phyloP scores from a whole-genome alignment of 441 rosid genomes.

The Breynia disticha region DNA sequence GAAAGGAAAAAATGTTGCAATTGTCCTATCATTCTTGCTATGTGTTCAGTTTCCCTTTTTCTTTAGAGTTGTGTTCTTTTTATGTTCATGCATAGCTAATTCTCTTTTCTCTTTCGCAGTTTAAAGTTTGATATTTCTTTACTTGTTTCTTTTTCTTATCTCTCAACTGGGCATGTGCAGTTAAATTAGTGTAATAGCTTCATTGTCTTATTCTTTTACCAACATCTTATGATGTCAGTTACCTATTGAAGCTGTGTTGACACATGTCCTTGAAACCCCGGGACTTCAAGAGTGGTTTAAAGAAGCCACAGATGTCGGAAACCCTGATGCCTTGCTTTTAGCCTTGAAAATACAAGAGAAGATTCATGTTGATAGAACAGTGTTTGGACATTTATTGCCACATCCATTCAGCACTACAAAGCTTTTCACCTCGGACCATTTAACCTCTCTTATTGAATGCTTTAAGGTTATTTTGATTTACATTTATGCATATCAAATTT shows the following conservation, averaged over 20 bases:
- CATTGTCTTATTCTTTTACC: not conserved
- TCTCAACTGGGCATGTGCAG: not conserved
- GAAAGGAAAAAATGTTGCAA: too few species aligned
- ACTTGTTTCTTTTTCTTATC: not conserved
- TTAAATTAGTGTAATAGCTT: not conserved
- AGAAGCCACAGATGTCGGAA: conserved; percentile 58
- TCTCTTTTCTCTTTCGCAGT: not conserved
- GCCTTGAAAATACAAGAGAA: conserved; percentile 66
- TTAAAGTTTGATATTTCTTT: not conserved
- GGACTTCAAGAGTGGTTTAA: conserved; percentile 67
- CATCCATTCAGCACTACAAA: conserved; percentile 54
- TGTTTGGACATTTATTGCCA: conserved; percentile 62
- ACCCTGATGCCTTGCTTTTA: conserved; percentile 90
- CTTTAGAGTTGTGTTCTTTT: too few species aligned
- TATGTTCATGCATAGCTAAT: too few species aligned
- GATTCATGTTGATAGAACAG: conserved; percentile 34
- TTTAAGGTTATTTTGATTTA: conserved; percentile 50
- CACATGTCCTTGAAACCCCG: conserved; percentile 62
- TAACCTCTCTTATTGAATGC: conserved; percentile 55
- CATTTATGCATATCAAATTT: not conserved
- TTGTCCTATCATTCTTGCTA: too few species aligned
- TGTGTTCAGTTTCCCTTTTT: too few species aligned
- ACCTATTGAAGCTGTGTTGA: conserved; percentile 50
- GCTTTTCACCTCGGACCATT: conserved; percentile 62
- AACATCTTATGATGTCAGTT: conserved; percentile 37